Base-by-base conservation (phyloP, 495 filamentous ascomycete species). In the Xylaria telfairii region DNA sequence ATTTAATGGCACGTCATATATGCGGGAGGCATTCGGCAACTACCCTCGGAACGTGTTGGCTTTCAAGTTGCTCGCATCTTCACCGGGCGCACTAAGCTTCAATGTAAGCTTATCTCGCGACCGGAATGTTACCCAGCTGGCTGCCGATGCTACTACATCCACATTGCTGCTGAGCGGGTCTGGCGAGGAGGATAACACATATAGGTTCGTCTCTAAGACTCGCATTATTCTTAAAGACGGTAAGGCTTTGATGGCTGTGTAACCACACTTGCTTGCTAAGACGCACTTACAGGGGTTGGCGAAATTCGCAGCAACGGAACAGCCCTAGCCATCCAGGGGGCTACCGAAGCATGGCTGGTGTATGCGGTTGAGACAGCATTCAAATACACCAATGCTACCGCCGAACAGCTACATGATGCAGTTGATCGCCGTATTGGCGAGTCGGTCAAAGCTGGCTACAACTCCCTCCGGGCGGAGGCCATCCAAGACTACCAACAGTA, bases 401-500 rank as follows among this genome's bases (percentile, higher is more conserved):
- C 56, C 12, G 30, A 59, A 21, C 17, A 10, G 17, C 9, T 59
- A 5, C 32, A 21, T 37, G 19, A 30, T 37, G 56, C 32, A 59
- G 56, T 59, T 21, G 32, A 37, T 37, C 6, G 10, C 8, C 56
- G 56, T 13, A 59, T 59, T 12, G 21, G 10, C 19, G 56, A 59
- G 56, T n/a, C 56, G n/a, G 17, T 59, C 8, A 59, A 59, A 12
- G n/a, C 2, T 9, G 56, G 17, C 17, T 59, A 59, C 32, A 2
- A 12, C 17, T 37, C 32, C 8, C 56, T 59, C 8, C 56, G 56
- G 37, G 56, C 32, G 28, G 56, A 59, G 32, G n/a, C 56, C 2
- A 37, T 59, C 9, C 7, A 12, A 59, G 83, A 83, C 67, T 81
- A 82, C 69, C 81, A 85, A 42, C 84, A 80, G 61, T 81, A 78